A percentile compares a stretch with the other conserved stretches of the same genome.
These are phyloP conservation scores for Xylariaceae sp. DNA, from an alignment of 2,329 filamentous ascomycete species.

Conservation along the genomic window DNA sequence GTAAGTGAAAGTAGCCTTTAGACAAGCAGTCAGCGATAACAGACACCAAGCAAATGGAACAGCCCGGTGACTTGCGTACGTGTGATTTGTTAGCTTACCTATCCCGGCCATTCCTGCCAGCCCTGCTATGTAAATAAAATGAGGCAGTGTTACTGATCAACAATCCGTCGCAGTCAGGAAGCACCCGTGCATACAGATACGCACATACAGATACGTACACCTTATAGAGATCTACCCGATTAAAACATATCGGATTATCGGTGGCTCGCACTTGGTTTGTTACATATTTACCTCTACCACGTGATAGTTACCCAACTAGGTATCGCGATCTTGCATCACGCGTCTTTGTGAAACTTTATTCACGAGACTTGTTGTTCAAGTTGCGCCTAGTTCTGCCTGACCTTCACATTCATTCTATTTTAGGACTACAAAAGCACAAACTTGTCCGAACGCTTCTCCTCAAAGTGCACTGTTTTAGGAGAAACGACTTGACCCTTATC, in stretches of 20 bases:
- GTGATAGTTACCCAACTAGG: slow-evolving; percentile 16
- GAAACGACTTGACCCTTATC: background rate
- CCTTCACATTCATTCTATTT: slow-evolving; percentile 18
- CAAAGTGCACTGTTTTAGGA: background rate
- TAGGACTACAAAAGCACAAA: slow-evolving; percentile 10
- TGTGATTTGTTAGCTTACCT: no score
- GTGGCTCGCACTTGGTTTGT: no score
- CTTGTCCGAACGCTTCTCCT: background rate
- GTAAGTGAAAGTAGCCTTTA: no score
- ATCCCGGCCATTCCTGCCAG: no score
- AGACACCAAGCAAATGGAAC: background rate
- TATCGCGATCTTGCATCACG: slow-evolving; percentile 42
- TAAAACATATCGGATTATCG: no score
- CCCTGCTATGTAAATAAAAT: no score
- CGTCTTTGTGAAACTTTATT: slow-evolving; percentile 38
- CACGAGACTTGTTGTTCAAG: slow-evolving; percentile 36
- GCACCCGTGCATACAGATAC: no score
- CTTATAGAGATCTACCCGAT: no score
- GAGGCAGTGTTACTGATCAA: no score
- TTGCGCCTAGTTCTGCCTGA: slow-evolving; percentile 21
- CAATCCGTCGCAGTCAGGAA: no score
- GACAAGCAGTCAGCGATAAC: no score
- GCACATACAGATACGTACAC: no score
- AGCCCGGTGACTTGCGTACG: slow-evolving; percentile 14
- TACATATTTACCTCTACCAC: slow-evolving; percentile 1